phyloP scores from a whole-genome alignment of 768 basidiomycete genomes.

The Termitomyces sp. region DNA sequence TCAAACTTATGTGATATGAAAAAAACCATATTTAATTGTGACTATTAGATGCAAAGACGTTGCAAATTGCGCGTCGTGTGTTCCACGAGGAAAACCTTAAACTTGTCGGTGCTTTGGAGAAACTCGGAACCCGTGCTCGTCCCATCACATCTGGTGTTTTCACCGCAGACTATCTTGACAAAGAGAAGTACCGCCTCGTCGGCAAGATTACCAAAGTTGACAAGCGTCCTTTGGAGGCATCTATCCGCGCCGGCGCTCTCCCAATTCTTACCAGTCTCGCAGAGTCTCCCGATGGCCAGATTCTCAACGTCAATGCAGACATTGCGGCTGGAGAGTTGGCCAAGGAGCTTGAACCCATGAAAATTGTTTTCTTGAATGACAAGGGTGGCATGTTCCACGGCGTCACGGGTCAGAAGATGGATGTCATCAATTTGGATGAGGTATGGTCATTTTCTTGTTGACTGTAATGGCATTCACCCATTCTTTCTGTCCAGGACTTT shows the following conservation, averaged over 20 bases:
- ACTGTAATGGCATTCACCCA: background rate
- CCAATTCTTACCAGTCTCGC: slow-evolving; percentile 95
- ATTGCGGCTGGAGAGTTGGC: slow-evolving; percentile 97
- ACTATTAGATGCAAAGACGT: slow-evolving; percentile 79
- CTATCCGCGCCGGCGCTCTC: slow-evolving; percentile 92
- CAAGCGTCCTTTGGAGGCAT: slow-evolving; percentile 94
- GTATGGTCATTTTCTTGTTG: slow-evolving; percentile 29
- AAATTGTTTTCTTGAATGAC: slow-evolving; percentile 97
- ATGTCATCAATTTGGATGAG: slow-evolving; percentile 97
- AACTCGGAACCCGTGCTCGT: slow-evolving; percentile 91
- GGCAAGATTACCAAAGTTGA: slow-evolving; percentile 94
- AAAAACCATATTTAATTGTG: background rate
- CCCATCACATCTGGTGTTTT: slow-evolving; percentile 98
- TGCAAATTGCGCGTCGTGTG: slow-evolving; percentile 90
- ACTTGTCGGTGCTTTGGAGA: slow-evolving; percentile 88
- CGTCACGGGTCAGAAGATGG: slow-evolving; percentile 92
- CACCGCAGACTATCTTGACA: slow-evolving; percentile 93
- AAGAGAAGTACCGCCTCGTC: slow-evolving; percentile 91
- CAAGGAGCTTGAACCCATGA: slow-evolving; percentile 96
- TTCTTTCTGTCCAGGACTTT: slow-evolving; percentile 62
- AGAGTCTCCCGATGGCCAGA: slow-evolving; percentile 94
- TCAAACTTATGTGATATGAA: slow-evolving; percentile 7
- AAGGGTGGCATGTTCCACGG: slow-evolving; percentile 99
- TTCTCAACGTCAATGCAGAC: slow-evolving; percentile 98
- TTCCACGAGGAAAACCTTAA: slow-evolving; percentile 98